These are phyloP conservation scores for Ophiostoma pallidulum DNA, from an alignment of 2,329 filamentous ascomycete genomes.

Conservation along the genomic window DNA sequence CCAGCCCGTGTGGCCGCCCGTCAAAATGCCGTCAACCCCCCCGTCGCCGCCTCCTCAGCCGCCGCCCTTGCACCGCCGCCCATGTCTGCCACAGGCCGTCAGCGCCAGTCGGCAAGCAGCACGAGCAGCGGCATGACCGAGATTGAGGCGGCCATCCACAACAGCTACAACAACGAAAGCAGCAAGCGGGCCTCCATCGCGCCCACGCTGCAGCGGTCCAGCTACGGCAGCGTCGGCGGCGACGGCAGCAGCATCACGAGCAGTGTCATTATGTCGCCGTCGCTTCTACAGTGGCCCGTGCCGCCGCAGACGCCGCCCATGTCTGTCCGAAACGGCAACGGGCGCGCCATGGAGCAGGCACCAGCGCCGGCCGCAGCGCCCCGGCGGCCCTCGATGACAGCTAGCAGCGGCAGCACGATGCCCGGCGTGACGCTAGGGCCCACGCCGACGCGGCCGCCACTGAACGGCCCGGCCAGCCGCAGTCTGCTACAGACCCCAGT, in stretches of 20 bases:
- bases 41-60: not conserved
- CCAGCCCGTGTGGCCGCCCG: not conserved
- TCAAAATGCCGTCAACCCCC: not conserved
- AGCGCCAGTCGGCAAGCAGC: not conserved
- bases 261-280: conserved; percentile 15
- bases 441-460: conserved; percentile 10
- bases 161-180: not conserved
- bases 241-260: conserved; percentile 15
- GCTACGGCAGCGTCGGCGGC: conserved; percentile 11
- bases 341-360: not conserved
- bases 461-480: conserved; percentile 9
- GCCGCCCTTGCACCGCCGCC: not conserved
- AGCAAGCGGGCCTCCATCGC: not conserved
- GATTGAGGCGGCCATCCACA: too few species aligned
- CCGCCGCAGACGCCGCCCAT: conserved; percentile 15
- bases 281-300: conserved; percentile 13
- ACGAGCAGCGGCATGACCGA: not conserved
- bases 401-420: conserved; percentile 1
- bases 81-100: not conserved
- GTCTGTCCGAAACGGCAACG: conserved; percentile 1
- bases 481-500: conserved; percentile 9
- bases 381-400: not conserved
- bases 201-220: not conserved
- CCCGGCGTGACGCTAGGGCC: not conserved
- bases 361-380: not conserved